phyloP scores from a whole-genome alignment of 2,329 filamentous ascomycete genomes.

The Fusarium sp. region DNA sequence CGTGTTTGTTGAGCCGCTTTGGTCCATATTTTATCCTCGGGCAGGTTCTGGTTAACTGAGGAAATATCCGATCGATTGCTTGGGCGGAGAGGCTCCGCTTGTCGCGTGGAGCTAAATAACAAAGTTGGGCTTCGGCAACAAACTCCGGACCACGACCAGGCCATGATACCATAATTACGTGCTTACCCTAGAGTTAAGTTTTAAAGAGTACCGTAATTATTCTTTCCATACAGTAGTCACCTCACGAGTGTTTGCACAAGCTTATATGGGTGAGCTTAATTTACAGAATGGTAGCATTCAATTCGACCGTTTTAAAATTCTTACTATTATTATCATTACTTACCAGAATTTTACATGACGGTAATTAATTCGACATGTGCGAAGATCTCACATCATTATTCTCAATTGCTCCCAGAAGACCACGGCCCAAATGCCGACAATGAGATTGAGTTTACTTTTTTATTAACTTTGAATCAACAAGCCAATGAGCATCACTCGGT shows the following conservation, averaged over 20 bases:
- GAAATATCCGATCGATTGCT: constrained; percentile 21
- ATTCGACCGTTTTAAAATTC: too few relatives aligned
- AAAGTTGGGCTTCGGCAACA: constrained; percentile 13
- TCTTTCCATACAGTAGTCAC: not conserved
- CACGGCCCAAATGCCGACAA: too few relatives aligned
- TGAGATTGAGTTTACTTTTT: too few relatives aligned
- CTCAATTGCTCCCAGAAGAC: rapidly evolving
- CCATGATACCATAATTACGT: constrained; percentile 13
- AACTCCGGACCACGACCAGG: constrained; percentile 4
- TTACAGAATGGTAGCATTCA: not conserved
- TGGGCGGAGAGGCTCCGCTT: constrained; percentile 10
- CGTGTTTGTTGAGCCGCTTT: constrained; percentile 1
- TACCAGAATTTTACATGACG: too few relatives aligned
- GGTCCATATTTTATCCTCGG: constrained; percentile 27
- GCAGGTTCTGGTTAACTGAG: constrained; percentile 7
- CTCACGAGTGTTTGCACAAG: not conserved
- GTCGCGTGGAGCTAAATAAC: constrained; percentile 12
- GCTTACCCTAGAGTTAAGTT: constrained; percentile 15
- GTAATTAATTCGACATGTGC: too few relatives aligned
- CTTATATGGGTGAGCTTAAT: not conserved
- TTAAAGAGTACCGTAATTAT: not conserved
- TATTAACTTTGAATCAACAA: too few relatives aligned
- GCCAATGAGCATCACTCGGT: constrained; percentile 2
- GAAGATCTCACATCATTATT: too few relatives aligned
- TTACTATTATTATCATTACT: too few relatives aligned